Base-by-base conservation (phyloP, 805 yeast species). In the Monosporozyma aquatica region DNA sequence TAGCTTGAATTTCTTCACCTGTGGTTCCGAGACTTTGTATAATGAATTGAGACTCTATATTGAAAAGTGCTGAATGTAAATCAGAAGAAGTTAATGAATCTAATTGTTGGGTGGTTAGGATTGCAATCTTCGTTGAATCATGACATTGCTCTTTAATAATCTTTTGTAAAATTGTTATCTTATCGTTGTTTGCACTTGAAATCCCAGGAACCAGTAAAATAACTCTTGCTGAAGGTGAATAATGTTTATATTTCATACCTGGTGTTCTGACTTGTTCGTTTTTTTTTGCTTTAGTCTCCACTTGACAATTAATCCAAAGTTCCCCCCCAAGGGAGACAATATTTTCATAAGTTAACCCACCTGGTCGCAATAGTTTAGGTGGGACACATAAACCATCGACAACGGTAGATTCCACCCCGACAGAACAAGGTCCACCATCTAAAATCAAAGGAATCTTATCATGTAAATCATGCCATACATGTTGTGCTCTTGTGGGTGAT, bases 241-340 rank as follows among this genome's bases (percentile, higher is more conserved):
- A 92, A 61, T 92, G 98, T 51, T 84, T 79, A 59, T 92, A 92
- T 58, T 92, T 92, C 98, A 92, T 92, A 0, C 98, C 98, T 0
- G 98, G 98, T 0, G 98, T 92, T 52, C 83, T 74, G 0, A 83
- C 94, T 1, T 79, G 72, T 48, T 86, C 97, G 15, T 79, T 83
- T 1, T 63, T 62, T 5, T 58, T 67, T 3, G 58, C 56, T 5
- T 86, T 86, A 50, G 76, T 81, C 7, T 84, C 87, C 5, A 83
- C 64, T 5, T 75, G 61, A 2, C 85, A 74, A 38, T 76, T 60
- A 6, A 61, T 53, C 97, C 97, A 89, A 10, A 43, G 55, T 1
- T 58, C 61, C 0, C 95, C 95, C 0, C 95, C 95, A 34, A 61
- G 63, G 41, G 62, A 49, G 36, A 68, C 65, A 24, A 92, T 80